These are phyloP conservation scores for Calonectria hawksworthii DNA, from an alignment of 2,329 filamentous ascomycete species.

Conservation along the genomic window DNA sequence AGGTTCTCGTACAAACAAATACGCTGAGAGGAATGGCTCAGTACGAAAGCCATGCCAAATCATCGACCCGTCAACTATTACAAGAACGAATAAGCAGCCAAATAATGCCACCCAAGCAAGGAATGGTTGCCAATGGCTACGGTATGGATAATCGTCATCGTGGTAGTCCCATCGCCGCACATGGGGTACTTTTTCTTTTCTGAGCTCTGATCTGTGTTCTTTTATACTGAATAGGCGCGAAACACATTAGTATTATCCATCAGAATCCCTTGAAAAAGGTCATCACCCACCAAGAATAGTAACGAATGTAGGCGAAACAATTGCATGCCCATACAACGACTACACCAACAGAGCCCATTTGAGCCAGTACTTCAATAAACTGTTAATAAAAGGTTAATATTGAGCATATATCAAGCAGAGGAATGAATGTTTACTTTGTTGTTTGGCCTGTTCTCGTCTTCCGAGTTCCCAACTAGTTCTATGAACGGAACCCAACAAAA, in stretches of 20 bases:
- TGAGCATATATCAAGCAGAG: background rate
- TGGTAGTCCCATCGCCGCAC: slow-evolving; percentile 1
- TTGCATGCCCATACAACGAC: slow-evolving; percentile 8
- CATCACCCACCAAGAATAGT: slow-evolving; percentile 3
- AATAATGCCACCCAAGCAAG: background rate
- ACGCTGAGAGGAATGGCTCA: background rate
- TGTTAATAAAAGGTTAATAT: background rate
- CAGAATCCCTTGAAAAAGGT: too few species aligned
- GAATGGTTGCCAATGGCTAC: slow-evolving; percentile 2
- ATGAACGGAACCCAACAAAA: slow-evolving; percentile 15
- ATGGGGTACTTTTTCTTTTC: background rate
- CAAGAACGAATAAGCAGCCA: background rate
- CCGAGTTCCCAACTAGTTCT: background rate
- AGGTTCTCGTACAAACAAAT: background rate
- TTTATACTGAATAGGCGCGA: background rate
- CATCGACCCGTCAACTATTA: background rate
- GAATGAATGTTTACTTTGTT: background rate
- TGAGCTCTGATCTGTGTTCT: background rate
- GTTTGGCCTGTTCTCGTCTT: background rate
- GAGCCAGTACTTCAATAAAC: slow-evolving; percentile 3
- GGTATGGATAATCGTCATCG: slow-evolving; percentile 2
- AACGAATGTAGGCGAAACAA: background rate
- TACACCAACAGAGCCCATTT: slow-evolving; percentile 6
- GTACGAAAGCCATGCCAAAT: background rate
- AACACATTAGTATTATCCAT: background rate